Conservation (phyloP, 202 grass and related monocot genomes). For the Cymbopogon flexuosus region DNA sequence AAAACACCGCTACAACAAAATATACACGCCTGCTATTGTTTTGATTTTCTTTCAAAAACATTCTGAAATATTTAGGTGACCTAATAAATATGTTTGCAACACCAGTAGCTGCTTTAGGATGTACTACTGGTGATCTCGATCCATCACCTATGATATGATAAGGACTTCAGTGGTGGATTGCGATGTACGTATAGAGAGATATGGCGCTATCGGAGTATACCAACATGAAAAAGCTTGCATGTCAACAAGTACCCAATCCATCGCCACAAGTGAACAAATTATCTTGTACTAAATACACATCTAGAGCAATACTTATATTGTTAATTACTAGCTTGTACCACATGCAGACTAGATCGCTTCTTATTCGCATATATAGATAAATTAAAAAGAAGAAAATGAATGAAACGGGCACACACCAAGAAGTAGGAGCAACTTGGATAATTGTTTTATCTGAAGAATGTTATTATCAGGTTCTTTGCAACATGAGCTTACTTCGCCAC, state of each 20-base stretch:
- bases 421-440: not conserved
- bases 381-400: not conserved
- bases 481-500: not conserved
- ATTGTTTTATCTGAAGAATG: not conserved
- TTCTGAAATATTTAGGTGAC: not conserved
- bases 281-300: not conserved
- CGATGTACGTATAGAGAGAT: not conserved
- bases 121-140: not conserved
- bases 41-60: too few relatives aligned
- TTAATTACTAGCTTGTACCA: too few relatives aligned
- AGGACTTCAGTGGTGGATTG: not conserved
- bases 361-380: not conserved
- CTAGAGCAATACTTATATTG: not conserved
- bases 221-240: slow-evolving; percentile 8
- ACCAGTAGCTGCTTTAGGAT: not conserved
- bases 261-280: not conserved
- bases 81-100: not conserved
- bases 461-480: not conserved
- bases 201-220: not conserved
- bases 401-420: not conserved
- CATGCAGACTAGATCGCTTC: too few relatives aligned
- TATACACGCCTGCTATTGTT: too few relatives aligned
- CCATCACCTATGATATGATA: not conserved
- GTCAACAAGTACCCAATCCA: not conserved
- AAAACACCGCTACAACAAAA: too few relatives aligned